Percentiles rank a stretch among this genome's conserved stretches.
These are phyloP conservation scores for Eucalyptus coolabah DNA, from an alignment of 345 rosid genomes.

Conservation along the genomic window DNA sequence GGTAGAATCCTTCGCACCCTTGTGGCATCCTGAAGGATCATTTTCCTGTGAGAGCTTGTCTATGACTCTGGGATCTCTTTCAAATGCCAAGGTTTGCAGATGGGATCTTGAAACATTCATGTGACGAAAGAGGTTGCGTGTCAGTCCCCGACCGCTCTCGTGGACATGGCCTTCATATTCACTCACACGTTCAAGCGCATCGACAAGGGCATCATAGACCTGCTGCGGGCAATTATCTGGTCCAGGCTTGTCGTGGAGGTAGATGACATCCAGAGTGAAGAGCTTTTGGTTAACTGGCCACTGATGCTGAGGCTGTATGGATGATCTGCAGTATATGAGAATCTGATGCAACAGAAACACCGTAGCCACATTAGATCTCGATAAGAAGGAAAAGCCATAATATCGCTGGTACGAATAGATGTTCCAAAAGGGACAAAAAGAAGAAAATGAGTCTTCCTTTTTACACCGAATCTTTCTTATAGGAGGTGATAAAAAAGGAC, in stretches of 20 bases:
- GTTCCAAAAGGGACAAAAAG: neutral
- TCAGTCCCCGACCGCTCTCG: conserved; percentile 38
- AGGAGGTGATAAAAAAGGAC: neutral
- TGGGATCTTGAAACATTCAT: too few relatives aligned
- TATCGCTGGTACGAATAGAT: neutral
- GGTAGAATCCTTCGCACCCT: too few relatives aligned
- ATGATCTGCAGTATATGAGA: conserved; percentile 69
- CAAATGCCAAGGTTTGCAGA: too few relatives aligned
- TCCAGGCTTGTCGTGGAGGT: conserved; percentile 85
- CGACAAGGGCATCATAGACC: conserved; percentile 68
- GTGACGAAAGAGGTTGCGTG: too few relatives aligned
- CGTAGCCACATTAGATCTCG: neutral
- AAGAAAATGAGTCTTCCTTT: neutral
- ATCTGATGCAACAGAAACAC: neutral
- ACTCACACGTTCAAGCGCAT: conserved; percentile 63
- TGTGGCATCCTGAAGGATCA: too few relatives aligned
- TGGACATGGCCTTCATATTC: conserved; percentile 77
- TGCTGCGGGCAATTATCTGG: conserved; percentile 86
- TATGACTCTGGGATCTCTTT: too few relatives aligned
- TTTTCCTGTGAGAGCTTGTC: too few relatives aligned
- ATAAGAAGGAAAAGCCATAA: neutral
- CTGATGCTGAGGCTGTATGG: conserved; percentile 50
- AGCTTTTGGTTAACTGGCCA: conserved; percentile 44
- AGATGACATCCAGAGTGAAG: conserved; percentile 86
- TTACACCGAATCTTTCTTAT: neutral